Evolutionary conservation across 75 land plant species (phyloP), one percentile per base, ranked within the genome.

Genomic region (Azolla pinnata): DNA sequence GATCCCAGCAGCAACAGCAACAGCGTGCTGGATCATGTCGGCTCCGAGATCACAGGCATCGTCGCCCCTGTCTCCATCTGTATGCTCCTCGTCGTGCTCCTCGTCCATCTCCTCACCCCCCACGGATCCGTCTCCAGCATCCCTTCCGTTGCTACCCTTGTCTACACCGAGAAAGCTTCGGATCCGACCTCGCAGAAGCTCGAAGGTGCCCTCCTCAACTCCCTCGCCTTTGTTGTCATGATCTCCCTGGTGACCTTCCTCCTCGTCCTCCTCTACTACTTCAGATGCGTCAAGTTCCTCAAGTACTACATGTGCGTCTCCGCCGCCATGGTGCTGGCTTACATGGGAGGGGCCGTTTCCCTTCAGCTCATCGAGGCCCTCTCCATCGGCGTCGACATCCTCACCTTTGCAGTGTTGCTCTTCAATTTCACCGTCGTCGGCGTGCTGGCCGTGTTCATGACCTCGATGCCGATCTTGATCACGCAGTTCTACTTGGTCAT

Each of bases 31-130:
- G 70, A 74, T 23, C 49, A 64, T 19, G 56, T 88, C 31, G 90
- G 95, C 27, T 31, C 61, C 19, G 88, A 87, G 33, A 68, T 87
- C 45, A 66, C 72, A 25, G 78, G 78, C 60, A 83, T 87, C 20
- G 78, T 86, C 60, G 57, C 76, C 10, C 90, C 95, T 9, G 95
- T 86, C 60, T 86, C 96, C n/a, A 53, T 83, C 57, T 74, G 82
- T 57, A 86, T 81, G 95, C 53, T 78, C 48, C 71, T 80, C 31
- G 95, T 85, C 31, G 86, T 85, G 35, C 67, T 85, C 44, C 65
- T 88, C 44, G 75, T 88, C 44, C 72, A 63, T 60, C n/a, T 69
- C 61, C 64, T 84, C 66, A 40, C 75, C 33, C 58, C 81, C 12
- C 9, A 63, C 48, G 54, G 59, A 44, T 28, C 62, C 20, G 24